Base-by-base conservation (phyloP, 306 rosid genomes). In the Fragaria nilgerrensis region DNA sequence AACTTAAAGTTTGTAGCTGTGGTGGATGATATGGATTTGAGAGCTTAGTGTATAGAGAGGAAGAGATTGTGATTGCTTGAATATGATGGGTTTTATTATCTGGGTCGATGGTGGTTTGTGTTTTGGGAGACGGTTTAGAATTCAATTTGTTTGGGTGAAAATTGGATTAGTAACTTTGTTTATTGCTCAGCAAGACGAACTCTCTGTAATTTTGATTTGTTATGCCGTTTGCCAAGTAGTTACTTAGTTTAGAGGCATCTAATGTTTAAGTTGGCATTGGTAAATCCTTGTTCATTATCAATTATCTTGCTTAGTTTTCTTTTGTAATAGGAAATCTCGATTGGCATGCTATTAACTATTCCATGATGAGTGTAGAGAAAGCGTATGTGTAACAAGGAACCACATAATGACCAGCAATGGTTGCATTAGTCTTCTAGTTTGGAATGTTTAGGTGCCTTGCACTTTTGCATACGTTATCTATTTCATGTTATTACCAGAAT, bases 41-140 rank as follows among this genome's bases (percentile, higher is more conserved):
- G 53, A 48, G 53, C 53, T 15, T 15, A 48, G 19, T 48, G 16
- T 9, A 3, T 48, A 3, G 53, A 48, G 53, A 47, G 19, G 53
- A 48, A 15, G 0, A 15, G 5, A 14, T 14, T 48, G 0, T 48
- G 16, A 14, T 48, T 48, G 19, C 20, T 48, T 48, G 5, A 14
- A 48, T 48, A 13, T 48, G 53, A 48, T 48, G 53, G 53, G 20
- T 48, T 48, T 48, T 13, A 48, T 48, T 13, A 5, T 48, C 53
- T 48, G 44, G 44, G 9, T 39, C 44, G 9, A 39, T 39, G 72
- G 98, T 78, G 45, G 68, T 27, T 41, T 66, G 22, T 47, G 13
- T 25, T 68, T 32, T 61, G 47, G 34, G 2, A 32, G 34, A 32
- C 34, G 44, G 44, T 39, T 36, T 36, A 4, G 7, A 36, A 36